Evolutionary conservation across 345 rosid species (phyloP), one percentile per base, ranked within the genome.

Genomic region (Ceriops tagal): DNA sequence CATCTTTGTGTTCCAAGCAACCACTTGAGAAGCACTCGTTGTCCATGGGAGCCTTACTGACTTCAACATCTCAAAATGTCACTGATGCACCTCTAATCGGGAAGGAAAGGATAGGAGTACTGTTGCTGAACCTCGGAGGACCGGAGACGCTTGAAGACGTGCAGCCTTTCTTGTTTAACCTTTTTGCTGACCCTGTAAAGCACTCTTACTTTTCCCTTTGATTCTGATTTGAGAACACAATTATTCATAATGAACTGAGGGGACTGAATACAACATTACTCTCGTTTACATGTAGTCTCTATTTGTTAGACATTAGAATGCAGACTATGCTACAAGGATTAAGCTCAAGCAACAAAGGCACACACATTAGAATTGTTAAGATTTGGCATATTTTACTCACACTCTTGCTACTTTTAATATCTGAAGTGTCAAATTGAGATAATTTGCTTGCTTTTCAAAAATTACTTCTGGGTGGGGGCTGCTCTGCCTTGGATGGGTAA

Each of bases 141-240:
- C 99, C 99, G 0, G 99, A 95, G 85, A 95, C 96, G 20, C 90
- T 95, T 70, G 97, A 95, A 21, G 97, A 95, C 71, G 99, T 95
- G 62, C 96, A 95, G 82, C 96, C 99, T 30, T 95, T 95, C 79
- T 81, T 95, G 82, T 95, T 91, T 83, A 95, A 95, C 80, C 99
- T 95, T 65, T 95, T 95, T 34, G 97, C 99, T 51, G 99, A 92
- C 69, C 99, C 97, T 77, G 98, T 92, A 85, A 49, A 34, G 13
- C 64, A 22, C n/a, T 66, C 43, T 15, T 73, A 56, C 58, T 30
- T 75, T 20, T 51, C 21, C 57, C 8, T 53, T 39, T 26, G 28
- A 31, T 46, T 20, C 26, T 31, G n/a, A 47, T 58, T 37, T 47
- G 5, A 31, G 34, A 63, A 4, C 27, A 16, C 34, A 7, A 35